Percentiles rank a stretch among this genome's conserved stretches.
Conservation (phyloP, 2,329 filamentous ascomycete genomes). For the Parastagonospora nodorum region DNA sequence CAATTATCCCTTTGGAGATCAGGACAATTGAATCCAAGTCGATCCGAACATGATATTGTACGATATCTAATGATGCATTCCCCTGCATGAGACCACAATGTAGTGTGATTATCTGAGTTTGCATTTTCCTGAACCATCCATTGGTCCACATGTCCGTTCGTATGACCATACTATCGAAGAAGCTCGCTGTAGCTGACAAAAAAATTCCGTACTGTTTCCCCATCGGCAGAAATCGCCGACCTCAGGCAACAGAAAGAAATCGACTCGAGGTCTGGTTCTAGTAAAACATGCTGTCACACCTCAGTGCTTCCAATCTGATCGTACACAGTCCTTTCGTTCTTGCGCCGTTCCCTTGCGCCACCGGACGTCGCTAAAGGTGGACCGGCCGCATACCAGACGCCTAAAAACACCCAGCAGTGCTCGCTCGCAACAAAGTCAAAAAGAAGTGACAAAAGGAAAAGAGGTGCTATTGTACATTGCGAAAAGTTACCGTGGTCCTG, state of each 20-base stretch:
- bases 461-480: conserved; percentile 3
- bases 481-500: neutral
- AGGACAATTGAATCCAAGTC: conserved; percentile 21
- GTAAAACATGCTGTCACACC: neutral
- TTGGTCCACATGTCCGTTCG: neutral
- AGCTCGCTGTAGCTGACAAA: neutral
- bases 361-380: neutral
- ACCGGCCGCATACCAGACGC: conserved; percentile 4
- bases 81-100: neutral
- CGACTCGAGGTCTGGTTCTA: neutral
- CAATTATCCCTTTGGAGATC: conserved; percentile 88
- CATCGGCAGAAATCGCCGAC: neutral
- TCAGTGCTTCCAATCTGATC: neutral
- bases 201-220: neutral
- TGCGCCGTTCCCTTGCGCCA: conserved; percentile 1
- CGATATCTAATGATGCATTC: neutral
- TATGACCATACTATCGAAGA: too few species aligned
- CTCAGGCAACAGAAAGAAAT: neutral
- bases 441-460: neutral
- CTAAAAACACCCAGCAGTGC: conserved; percentile 1
- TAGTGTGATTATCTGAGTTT: neutral
- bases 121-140: neutral
- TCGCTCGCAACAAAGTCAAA: neutral
- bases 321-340: neutral
- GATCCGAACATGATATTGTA: neutral